phyloP scores from a whole-genome alignment of 2,329 filamentous ascomycete genomes.

The Oidium heveae region DNA sequence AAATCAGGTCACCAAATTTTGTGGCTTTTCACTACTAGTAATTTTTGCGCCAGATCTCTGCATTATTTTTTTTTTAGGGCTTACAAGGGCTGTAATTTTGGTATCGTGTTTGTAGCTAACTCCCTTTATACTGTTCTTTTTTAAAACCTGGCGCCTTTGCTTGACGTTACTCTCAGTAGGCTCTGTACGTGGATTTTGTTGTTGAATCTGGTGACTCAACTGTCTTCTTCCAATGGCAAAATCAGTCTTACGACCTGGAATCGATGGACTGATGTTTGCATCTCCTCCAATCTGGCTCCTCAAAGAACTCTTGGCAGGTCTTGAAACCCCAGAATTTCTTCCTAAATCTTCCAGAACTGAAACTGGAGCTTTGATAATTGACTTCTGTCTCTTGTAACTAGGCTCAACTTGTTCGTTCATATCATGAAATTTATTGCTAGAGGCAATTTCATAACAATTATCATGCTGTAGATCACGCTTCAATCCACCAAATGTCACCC shows the following conservation, averaged over 20 bases:
- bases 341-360: not conserved
- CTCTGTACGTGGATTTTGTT: not conserved
- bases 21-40: not conserved
- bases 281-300: not conserved
- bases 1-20: not conserved
- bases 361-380: not conserved
- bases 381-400: not conserved
- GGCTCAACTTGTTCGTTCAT: not conserved
- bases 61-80: not conserved
- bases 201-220: not conserved
- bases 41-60: not conserved
- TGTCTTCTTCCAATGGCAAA: not conserved
- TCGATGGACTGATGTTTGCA: not conserved
- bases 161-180: conserved; percentile 1
- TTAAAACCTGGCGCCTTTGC: not conserved
- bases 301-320: not conserved
- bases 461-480: not conserved
- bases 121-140: not conserved
- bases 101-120: not conserved
- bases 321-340: not conserved
- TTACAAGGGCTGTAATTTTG: not conserved
- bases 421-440: not conserved
- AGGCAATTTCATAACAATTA: not conserved
- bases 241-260: not conserved
- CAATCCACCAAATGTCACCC: not conserved